Evolutionary conservation across 768 basidiomycete genomes (phyloP).

Genomic region (Punctularia strigosozonata): DNA sequence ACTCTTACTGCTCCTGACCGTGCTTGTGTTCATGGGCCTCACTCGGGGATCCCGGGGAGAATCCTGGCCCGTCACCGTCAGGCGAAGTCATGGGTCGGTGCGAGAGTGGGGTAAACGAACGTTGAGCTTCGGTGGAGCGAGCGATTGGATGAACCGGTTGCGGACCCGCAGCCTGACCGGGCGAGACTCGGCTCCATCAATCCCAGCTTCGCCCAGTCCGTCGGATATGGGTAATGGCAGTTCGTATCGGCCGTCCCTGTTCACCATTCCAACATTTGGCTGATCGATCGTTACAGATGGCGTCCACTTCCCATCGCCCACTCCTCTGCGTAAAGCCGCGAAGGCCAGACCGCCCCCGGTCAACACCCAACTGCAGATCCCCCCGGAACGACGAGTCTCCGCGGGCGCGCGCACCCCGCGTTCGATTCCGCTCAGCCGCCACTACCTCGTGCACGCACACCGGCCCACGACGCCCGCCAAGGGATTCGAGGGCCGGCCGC

Average conservation of each 20-base stretch:
- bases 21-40: conserved; percentile 78
- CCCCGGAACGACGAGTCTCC: no score
- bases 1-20: conserved; percentile 68
- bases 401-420: no score
- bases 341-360: no score
- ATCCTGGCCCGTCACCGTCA: conserved; percentile 4
- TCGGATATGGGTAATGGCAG: no score
- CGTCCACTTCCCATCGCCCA: no score
- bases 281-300: no score
- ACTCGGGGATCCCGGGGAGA: conserved; percentile 58
- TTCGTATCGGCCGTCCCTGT: no score
- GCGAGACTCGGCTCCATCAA: no score
- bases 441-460: conserved; percentile 4
- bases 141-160: conserved; percentile 33
- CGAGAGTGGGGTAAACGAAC: conserved; percentile 47
- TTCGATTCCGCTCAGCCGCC: conserved; percentile 8
- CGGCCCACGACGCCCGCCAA: conserved; percentile 19
- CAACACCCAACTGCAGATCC: no score
- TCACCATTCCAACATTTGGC: no score
- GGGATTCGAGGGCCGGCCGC: conserved; percentile 21
- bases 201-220: no score
- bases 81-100: conserved; percentile 17
- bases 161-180: conserved; percentile 22
- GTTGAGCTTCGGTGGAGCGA: conserved; percentile 45
- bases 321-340: no score